Percentiles rank a stretch among this genome's conserved stretches.
Conservation (phyloP, 2,329 filamentous ascomycete species). For the Pseudogymnoascus sp. region DNA sequence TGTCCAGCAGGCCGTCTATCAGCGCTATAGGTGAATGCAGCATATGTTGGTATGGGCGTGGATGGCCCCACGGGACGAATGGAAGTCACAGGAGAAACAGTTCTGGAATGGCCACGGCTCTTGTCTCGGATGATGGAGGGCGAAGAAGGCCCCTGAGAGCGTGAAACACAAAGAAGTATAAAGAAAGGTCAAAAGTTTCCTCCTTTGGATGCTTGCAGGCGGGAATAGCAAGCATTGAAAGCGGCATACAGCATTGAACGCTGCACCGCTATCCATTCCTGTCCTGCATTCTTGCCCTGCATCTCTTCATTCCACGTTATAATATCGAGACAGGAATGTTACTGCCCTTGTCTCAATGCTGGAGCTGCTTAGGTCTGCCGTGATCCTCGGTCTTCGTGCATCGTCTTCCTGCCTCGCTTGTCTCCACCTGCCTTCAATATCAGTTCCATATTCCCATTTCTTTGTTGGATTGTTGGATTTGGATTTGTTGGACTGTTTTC, state of each 20-base stretch:
- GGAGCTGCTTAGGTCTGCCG: background rate
- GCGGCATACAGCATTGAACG: background rate
- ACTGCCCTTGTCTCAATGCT: background rate
- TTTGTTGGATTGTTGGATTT: background rate
- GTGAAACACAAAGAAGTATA: background rate
- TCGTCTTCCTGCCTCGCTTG: background rate
- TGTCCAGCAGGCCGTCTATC: background rate
- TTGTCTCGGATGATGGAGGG: background rate
- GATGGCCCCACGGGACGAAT: background rate
- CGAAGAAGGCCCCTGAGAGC: background rate
- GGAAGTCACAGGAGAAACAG: conserved; percentile 1
- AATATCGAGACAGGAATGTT: background rate
- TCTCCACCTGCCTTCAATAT: background rate
- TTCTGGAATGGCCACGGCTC: background rate
- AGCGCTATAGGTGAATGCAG: background rate
- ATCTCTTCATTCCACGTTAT: background rate
- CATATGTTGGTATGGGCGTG: background rate
- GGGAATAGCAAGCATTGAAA: background rate
- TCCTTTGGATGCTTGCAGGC: background rate
- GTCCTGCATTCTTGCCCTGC: background rate
- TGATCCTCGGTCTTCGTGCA: background rate
- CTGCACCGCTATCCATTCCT: background rate
- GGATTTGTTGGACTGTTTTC: background rate
- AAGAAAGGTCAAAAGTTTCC: background rate
- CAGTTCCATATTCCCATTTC: background rate